phyloP scores from a whole-genome alignment of 1,284 basidiomycete species.

The Cerioporus squamosus region DNA sequence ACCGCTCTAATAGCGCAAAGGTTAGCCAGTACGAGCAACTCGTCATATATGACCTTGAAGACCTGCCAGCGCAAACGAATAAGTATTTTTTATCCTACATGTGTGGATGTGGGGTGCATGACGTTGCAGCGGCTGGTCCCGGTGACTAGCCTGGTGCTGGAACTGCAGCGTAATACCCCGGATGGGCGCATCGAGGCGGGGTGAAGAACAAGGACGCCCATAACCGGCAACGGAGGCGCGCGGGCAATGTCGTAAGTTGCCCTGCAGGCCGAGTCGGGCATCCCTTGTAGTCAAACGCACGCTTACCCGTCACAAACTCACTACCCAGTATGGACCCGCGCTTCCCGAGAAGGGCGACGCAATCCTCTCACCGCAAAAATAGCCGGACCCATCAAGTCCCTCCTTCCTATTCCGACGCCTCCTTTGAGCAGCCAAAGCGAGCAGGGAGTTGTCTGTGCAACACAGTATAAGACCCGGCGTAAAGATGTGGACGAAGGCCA shows the following conservation, averaged over 20 bases:
- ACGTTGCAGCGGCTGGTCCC: no score
- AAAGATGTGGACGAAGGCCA: not conserved
- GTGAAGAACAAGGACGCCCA: constrained; percentile 5
- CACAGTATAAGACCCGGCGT: constrained; percentile 8
- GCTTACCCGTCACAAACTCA: constrained; percentile 7
- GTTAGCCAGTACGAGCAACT: no score
- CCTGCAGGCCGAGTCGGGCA: not conserved
- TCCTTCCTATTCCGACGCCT: constrained; percentile 4
- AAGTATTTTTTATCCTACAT: no score
- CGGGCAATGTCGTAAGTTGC: not conserved
- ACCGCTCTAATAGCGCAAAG: no score
- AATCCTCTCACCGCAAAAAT: not conserved
- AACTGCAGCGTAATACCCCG: not conserved
- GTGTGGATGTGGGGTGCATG: no score
- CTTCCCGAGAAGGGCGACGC: not conserved
- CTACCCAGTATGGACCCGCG: not conserved
- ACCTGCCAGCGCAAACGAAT: no score
- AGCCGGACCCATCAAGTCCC: not conserved
- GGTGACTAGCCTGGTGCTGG: not conserved
- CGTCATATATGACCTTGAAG: no score
- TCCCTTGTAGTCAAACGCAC: not conserved
- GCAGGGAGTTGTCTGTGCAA: constrained; percentile 1
- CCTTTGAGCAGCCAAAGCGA: constrained; percentile 4
- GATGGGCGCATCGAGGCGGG: not conserved
- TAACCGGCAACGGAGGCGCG: not conserved